Conservation (phyloP, 192 early-diverging fungal species). For the Backusella luteola region DNA sequence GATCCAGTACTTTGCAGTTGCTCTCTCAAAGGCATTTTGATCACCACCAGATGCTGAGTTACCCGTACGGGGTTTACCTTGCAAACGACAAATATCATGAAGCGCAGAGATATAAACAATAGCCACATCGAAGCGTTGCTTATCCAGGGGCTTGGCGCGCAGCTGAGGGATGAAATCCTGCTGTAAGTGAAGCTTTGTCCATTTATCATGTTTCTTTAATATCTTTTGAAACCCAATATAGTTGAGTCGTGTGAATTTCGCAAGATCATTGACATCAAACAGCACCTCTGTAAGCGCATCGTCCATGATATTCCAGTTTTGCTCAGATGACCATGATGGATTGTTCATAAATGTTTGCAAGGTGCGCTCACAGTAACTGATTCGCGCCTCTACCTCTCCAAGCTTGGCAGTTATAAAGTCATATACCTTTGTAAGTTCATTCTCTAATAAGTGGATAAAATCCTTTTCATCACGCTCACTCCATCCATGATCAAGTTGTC, state of each 20-base stretch:
- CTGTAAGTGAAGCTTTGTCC: constrained; percentile 73
- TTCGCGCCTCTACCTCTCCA: constrained; percentile 70
- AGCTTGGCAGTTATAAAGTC: constrained; percentile 73
- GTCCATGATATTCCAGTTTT: constrained; percentile 55
- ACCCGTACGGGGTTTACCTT: constrained; percentile 32
- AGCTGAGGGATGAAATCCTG: constrained; percentile 74
- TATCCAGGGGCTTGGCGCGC: constrained; percentile 76
- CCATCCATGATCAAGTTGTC: constrained; percentile 57
- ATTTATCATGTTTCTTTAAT: constrained; percentile 98
- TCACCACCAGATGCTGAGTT: constrained; percentile 37
- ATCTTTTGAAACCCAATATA: constrained; percentile 89
- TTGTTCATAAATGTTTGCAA: constrained; percentile 49
- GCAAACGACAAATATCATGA: constrained; percentile 27
- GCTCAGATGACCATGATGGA: constrained; percentile 51
- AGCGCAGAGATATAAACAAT: constrained; percentile 52
- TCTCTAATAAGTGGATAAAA: constrained; percentile 78
- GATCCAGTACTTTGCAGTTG: constrained; percentile 60
- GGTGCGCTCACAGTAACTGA: constrained; percentile 64
- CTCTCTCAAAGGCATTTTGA: constrained; percentile 70
- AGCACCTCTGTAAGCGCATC: constrained; percentile 66
- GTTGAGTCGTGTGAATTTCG: constrained; percentile 78
- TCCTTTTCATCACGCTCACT: constrained; percentile 69
- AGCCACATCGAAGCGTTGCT: constrained; percentile 86
- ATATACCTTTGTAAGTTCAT: constrained; percentile 89
- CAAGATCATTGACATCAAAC: constrained; percentile 76